Conservation (phyloP, 2,329 filamentous ascomycete genomes). For the Lachnellula arida region DNA sequence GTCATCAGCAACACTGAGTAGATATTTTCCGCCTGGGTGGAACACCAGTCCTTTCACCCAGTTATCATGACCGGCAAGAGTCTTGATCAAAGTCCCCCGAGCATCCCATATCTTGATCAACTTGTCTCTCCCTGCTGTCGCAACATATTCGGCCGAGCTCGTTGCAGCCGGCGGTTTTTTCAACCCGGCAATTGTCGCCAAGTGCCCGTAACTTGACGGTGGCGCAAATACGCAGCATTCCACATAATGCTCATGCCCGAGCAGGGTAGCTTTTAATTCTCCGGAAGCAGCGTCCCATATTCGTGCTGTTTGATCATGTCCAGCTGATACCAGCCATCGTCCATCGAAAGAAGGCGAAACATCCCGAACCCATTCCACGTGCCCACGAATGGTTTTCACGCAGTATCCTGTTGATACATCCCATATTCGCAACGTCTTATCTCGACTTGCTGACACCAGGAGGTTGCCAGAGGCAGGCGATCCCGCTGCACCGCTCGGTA, state of each 20-base stretch:
- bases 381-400: conserved; percentile 81
- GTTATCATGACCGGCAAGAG: conserved; percentile 83
- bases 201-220: conserved; percentile 67
- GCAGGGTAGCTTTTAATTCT: conserved; percentile 72
- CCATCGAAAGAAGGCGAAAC: conserved; percentile 80
- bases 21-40: conserved; percentile 86
- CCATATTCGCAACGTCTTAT: conserved; percentile 84
- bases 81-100: conserved; percentile 79
- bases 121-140: conserved; percentile 86
- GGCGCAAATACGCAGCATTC: conserved; percentile 88
- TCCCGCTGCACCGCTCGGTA: conserved; percentile 75
- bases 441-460: conserved; percentile 79
- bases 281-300: conserved; percentile 76
- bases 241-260: conserved; percentile 82
- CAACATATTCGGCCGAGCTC: conserved; percentile 80
- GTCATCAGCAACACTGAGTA: conserved; percentile 82
- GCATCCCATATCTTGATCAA: conserved; percentile 86
- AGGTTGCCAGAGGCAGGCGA: conserved; percentile 77
- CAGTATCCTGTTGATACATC: conserved; percentile 91
- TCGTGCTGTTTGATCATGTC: conserved; percentile 75
- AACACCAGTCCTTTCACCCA: conserved; percentile 86
- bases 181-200: conserved; percentile 72
- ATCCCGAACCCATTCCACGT: conserved; percentile 87
- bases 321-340: conserved; percentile 74
- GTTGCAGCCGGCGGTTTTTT: conserved; percentile 74